Percentiles rank a stretch among this genome's conserved stretches.
phyloP scores from a whole-genome alignment of 345 rosid species.

The Salix brachista region DNA sequence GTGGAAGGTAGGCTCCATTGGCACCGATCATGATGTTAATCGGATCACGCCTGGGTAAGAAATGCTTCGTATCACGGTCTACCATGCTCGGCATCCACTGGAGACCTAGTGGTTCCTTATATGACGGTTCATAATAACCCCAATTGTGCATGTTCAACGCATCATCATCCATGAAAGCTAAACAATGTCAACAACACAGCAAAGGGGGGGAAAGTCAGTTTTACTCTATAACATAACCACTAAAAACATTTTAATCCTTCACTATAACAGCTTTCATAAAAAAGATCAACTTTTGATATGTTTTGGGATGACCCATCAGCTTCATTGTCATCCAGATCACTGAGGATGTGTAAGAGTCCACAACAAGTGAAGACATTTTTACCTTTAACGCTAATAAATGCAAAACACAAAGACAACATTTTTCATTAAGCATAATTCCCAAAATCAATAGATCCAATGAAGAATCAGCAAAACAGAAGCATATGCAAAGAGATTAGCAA shows the following conservation, averaged over 20 bases:
- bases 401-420: background rate
- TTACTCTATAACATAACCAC: background rate
- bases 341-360: background rate
- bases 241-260: background rate
- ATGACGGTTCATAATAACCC: conserved; percentile 81
- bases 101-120: conserved; percentile 63
- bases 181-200: conserved; percentile 16
- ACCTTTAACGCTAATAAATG: background rate
- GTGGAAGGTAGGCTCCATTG: conserved; percentile 48
- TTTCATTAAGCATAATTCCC: background rate
- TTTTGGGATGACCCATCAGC: background rate
- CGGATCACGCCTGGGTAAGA: conserved; percentile 66
- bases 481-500: conserved; percentile 6
- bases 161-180: conserved; percentile 70
- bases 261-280: too few species aligned
- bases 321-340: conserved; percentile 1
- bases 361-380: background rate
- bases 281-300: background rate
- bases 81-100: conserved; percentile 72
- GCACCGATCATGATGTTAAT: conserved; percentile 46
- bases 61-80: conserved; percentile 70
- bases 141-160: conserved; percentile 72
- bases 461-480: background rate
- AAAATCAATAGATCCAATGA: conserved; percentile 10
- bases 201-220: background rate